Conservation (phyloP, 2,329 filamentous ascomycete genomes). For the Epichloe typhina region DNA sequence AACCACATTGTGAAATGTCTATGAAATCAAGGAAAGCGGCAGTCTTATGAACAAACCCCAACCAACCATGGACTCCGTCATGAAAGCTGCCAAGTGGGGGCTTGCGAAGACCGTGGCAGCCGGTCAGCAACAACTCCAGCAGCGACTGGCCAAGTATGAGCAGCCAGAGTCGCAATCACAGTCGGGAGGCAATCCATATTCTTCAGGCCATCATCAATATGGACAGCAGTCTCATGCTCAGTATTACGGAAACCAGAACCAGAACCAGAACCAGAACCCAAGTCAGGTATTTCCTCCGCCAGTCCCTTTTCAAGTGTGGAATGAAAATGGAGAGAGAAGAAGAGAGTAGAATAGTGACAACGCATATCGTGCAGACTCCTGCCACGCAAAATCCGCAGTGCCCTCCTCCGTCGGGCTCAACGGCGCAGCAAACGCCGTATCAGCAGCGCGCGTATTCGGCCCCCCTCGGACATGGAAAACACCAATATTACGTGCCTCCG, state of each 20-base stretch:
- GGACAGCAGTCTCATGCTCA: not conserved
- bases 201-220: not conserved
- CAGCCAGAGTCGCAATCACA: not conserved
- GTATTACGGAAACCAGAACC: not conserved
- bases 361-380: not conserved
- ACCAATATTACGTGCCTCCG: not conserved
- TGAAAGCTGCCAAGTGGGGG: slow-evolving; percentile 8
- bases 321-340: not conserved
- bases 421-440: not conserved
- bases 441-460: not conserved
- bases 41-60: not conserved
- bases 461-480: not conserved
- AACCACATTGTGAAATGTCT: too few species aligned
- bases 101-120: slow-evolving; percentile 8
- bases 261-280: not conserved
- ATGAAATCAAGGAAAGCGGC: too few species aligned
- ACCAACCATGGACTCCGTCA: slow-evolving; percentile 7
- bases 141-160: slow-evolving; percentile 7
- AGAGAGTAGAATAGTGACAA: not conserved
- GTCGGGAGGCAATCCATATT: not conserved
- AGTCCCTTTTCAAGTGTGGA: not conserved
- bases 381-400: not conserved
- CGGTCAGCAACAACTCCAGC: slow-evolving; percentile 9
- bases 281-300: not conserved
- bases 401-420: not conserved